Conservation (phyloP, 371 early-diverging fungal genomes). For the Blakeslea trispora region DNA sequence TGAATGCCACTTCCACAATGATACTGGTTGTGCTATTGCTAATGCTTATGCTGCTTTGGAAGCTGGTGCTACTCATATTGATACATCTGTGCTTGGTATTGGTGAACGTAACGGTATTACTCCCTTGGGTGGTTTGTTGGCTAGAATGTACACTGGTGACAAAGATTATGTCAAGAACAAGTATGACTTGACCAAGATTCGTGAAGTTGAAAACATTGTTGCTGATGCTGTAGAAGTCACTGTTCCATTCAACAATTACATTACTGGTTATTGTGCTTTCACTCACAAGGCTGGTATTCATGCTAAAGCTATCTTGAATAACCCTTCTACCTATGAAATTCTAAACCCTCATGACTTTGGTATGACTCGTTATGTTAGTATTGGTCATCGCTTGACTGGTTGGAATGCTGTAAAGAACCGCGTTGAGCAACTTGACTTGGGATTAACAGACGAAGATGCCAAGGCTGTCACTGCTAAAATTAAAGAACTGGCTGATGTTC, state of each 20-base stretch:
- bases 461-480: conserved; percentile 92
- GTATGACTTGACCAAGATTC: conserved; percentile 88
- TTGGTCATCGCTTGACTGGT: conserved; percentile 95
- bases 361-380: conserved; percentile 95
- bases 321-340: conserved; percentile 96
- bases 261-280: conserved; percentile 97
- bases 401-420: conserved; percentile 99
- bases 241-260: conserved; percentile 98
- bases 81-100: conserved; percentile 96
- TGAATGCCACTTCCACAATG: conserved; percentile 98
- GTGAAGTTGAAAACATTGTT: conserved; percentile 93
- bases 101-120: conserved; percentile 98
- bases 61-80: conserved; percentile 97
- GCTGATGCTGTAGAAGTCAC: conserved; percentile 93
- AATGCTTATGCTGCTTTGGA: conserved; percentile 96
- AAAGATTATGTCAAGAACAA: conserved; percentile 87
- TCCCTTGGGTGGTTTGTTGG: conserved; percentile 91
- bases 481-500: conserved; percentile 92
- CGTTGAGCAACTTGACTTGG: conserved; percentile 84
- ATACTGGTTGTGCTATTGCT: conserved; percentile 98
- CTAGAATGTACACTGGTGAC: conserved; percentile 93
- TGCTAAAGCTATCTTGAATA: conserved; percentile 97
- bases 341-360: conserved; percentile 96
- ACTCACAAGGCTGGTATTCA: conserved; percentile 99
- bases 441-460: conserved; percentile 85